Evolutionary conservation across 1,284 basidiomycete species (phyloP).

Genomic region (Irpex sp.): DNA sequence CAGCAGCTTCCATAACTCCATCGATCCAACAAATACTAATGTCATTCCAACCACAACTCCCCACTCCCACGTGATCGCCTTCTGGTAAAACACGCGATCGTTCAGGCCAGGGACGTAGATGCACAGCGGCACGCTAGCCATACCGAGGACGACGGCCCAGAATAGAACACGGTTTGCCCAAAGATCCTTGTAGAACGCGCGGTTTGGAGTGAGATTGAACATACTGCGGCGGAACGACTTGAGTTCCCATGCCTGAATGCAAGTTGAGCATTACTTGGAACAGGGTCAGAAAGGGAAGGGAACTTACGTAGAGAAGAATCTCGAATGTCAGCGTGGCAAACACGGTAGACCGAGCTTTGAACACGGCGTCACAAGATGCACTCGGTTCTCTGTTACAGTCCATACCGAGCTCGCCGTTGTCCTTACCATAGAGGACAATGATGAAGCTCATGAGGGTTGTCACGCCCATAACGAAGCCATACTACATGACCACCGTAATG

Average conservation of each 20-base stretch:
- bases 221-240: slow-evolving; percentile 30
- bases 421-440: slow-evolving; percentile 51
- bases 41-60: slow-evolving; percentile 36
- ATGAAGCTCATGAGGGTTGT: slow-evolving; percentile 50
- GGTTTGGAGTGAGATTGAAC: slow-evolving; percentile 33
- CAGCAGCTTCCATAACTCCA: slow-evolving; percentile 3
- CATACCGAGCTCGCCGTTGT: slow-evolving; percentile 42
- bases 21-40: slow-evolving; percentile 13
- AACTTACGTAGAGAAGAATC: slow-evolving; percentile 31
- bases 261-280: not conserved
- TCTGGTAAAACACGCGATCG: slow-evolving; percentile 39
- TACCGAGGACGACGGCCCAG: slow-evolving; percentile 45
- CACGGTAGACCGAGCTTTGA: slow-evolving; percentile 50
- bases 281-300: not conserved
- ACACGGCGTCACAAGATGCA: slow-evolving; percentile 39
- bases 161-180: slow-evolving; percentile 51
- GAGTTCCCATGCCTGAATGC: slow-evolving; percentile 32
- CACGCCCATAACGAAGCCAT: slow-evolving; percentile 62
- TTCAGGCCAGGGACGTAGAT: slow-evolving; percentile 48
- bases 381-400: slow-evolving; percentile 45
- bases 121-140: slow-evolving; percentile 45
- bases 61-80: slow-evolving; percentile 43
- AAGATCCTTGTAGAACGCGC: slow-evolving; percentile 30
- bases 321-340: slow-evolving; percentile 53
- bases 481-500: slow-evolving; percentile 21